phyloP scores from a whole-genome alignment of 345 rosid genomes.

The Combretum micranthum region DNA sequence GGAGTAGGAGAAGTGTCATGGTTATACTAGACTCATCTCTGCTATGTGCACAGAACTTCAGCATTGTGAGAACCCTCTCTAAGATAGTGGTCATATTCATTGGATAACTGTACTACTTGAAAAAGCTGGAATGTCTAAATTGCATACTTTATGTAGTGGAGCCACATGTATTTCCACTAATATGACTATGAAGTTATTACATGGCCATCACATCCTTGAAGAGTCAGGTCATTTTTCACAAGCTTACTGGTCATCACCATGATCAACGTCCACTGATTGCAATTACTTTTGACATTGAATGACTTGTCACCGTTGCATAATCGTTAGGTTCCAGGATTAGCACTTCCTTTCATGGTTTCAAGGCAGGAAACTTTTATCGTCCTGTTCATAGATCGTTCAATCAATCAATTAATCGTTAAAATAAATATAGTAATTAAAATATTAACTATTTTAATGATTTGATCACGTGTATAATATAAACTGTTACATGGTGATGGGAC shows the following conservation, averaged over 20 bases:
- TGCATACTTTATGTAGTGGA: slow-evolving; percentile 21
- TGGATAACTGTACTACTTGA: slow-evolving; percentile 5
- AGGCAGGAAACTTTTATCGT: no score
- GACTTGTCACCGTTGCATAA: no score
- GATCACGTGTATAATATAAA: no score
- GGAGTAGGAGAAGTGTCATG: slow-evolving; percentile 14
- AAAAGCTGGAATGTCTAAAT: slow-evolving; percentile 22
- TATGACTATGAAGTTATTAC: slow-evolving; percentile 6
- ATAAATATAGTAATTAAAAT: no score
- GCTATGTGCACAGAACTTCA: slow-evolving; percentile 3
- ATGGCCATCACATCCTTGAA: slow-evolving; percentile 6
- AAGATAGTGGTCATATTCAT: slow-evolving; percentile 1
- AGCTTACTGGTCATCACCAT: background rate
- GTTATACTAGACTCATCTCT: slow-evolving; percentile 3
- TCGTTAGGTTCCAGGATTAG: no score
- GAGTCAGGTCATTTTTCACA: background rate
- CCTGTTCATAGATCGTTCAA: no score
- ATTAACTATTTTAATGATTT: no score
- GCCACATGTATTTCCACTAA: slow-evolving; percentile 8
- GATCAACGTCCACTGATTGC: no score
- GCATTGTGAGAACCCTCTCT: background rate
- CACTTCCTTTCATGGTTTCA: no score
- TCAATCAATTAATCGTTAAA: no score
- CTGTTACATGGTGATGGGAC: no score
- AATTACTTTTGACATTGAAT: no score